Conservation (phyloP, 2,329 filamentous ascomycete genomes). For the Berkeleyomyces basicola region DNA sequence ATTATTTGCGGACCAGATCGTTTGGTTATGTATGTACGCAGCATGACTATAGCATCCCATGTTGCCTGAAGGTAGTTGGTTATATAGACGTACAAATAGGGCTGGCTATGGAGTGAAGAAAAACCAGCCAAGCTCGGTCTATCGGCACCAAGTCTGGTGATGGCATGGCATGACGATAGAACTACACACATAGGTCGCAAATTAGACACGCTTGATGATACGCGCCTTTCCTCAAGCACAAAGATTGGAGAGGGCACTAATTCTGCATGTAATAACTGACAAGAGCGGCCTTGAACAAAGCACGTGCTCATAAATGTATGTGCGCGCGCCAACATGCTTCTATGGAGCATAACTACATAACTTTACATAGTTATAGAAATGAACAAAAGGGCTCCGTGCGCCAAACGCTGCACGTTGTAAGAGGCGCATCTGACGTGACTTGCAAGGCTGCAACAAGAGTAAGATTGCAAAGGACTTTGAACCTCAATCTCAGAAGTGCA, state of each 20-base stretch:
- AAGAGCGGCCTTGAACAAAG: background rate
- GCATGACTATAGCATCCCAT: no score
- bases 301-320: background rate
- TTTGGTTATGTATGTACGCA: no score
- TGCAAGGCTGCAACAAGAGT: background rate
- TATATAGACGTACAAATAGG: background rate
- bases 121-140: background rate
- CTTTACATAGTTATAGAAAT: background rate
- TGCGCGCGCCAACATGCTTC: background rate
- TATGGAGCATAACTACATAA: background rate
- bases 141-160: background rate
- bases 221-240: background rate
- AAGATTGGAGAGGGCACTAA: background rate
- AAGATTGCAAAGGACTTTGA: background rate
- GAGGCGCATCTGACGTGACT: background rate
- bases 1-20: no score
- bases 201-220: background rate
- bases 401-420: background rate
- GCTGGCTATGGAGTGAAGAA: background rate
- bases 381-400: background rate
- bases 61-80: background rate
- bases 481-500: background rate
- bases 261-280: background rate
- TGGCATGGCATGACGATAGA: background rate
- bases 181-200: background rate